Conservation (phyloP, 306 rosid genomes). For the Ziziphus jujuba region DNA sequence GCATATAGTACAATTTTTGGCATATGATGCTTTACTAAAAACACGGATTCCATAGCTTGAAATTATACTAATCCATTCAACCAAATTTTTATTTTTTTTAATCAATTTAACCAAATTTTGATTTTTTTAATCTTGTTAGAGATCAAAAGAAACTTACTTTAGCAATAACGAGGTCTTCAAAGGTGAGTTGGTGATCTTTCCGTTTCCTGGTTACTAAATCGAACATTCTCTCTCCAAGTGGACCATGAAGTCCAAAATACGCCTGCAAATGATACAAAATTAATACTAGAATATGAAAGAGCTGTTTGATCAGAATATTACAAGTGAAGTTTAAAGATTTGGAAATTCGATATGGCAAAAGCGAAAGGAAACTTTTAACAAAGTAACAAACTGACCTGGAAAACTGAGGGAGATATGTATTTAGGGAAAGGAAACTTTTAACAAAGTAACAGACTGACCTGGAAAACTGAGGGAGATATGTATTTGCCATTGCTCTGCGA, state of each 20-base stretch:
- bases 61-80: neutral
- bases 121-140: neutral
- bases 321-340: neutral
- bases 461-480: conserved; percentile 65
- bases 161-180: conserved; percentile 81
- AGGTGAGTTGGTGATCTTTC: conserved; percentile 68
- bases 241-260: conserved; percentile 59
- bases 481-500: conserved; percentile 50
- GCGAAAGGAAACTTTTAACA: neutral
- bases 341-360: neutral
- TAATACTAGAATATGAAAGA: neutral
- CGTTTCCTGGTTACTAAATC: conserved; percentile 73
- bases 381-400: conserved; percentile 48
- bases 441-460: too few relatives aligned
- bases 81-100: neutral
- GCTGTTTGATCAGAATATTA: neutral
- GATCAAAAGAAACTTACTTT: conserved; percentile 42
- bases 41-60: neutral
- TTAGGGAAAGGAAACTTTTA: too few relatives aligned
- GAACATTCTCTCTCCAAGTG: conserved; percentile 71
- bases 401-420: conserved; percentile 55
- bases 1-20: neutral
- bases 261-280: conserved; percentile 30
- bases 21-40: neutral
- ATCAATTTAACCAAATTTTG: neutral